phyloP scores from a whole-genome alignment of 2,329 filamentous ascomycete genomes.

The Fusarium siculi region DNA sequence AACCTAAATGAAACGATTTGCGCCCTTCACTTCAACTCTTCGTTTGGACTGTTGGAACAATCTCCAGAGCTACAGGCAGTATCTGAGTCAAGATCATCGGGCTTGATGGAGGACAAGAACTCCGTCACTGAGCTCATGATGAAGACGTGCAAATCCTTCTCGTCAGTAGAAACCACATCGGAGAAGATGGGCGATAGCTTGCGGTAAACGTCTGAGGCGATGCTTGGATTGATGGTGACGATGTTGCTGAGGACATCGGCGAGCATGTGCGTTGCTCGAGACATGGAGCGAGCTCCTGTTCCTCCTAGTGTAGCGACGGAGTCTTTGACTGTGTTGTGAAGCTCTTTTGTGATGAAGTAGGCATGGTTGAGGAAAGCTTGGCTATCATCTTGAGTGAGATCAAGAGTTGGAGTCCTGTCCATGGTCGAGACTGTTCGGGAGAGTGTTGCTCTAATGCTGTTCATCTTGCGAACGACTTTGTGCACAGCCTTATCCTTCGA shows the following conservation, averaged over 20 bases:
- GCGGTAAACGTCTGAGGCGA: not conserved
- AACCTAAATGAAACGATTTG: not conserved
- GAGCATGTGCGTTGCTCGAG: not conserved
- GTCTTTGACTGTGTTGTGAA: not conserved
- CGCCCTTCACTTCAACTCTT: not conserved
- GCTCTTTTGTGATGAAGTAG: not conserved
- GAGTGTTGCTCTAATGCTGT: slow-evolving; percentile 1
- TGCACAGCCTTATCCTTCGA: not conserved
- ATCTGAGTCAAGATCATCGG: not conserved
- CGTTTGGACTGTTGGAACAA: not conserved
- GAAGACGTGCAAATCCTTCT: not conserved
- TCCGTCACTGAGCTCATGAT: not conserved
- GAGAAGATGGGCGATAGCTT: not conserved
- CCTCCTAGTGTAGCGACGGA: not conserved
- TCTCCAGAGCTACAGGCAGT: not conserved
- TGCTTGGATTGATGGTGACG: not conserved
- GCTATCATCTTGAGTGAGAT: not conserved
- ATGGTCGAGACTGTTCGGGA: not conserved
- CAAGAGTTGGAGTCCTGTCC: not conserved
- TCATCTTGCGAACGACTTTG: not conserved
- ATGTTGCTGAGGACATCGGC: not conserved
- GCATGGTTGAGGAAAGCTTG: not conserved
- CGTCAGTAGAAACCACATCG: not conserved
- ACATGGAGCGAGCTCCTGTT: slow-evolving; percentile 6
- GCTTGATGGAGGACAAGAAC: not conserved